Evolutionary conservation across 2,329 filamentous ascomycete species (phyloP).

Genomic region (Aspergillus quadrilineatus): DNA sequence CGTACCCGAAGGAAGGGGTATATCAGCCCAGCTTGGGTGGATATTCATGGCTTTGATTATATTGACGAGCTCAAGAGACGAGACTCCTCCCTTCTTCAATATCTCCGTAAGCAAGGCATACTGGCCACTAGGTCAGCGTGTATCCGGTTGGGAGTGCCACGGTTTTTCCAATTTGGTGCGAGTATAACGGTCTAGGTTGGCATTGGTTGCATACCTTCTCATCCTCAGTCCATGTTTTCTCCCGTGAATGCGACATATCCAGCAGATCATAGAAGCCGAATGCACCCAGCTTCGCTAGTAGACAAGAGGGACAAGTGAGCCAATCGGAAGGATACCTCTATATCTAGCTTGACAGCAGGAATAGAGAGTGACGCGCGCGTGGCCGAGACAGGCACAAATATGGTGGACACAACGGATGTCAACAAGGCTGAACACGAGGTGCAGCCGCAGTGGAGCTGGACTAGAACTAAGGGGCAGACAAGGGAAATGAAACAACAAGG

Average conservation of each 20-base stretch:
- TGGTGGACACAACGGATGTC: conserved; percentile 10
- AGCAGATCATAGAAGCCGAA: conserved; percentile 35
- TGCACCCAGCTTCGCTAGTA: conserved; percentile 12
- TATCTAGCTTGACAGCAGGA: conserved; percentile 15
- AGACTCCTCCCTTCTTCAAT: conserved; percentile 40
- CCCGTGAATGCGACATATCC: conserved; percentile 47
- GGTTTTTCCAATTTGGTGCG: neutral
- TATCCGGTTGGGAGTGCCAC: neutral
- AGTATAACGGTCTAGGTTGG: neutral
- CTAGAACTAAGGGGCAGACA: conserved; percentile 11
- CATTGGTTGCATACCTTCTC: conserved; percentile 40
- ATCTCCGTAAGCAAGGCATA: conserved; percentile 45
- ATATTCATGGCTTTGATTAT: conserved; percentile 41
- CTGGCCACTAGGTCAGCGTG: conserved; percentile 24
- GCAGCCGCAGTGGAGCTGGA: conserved; percentile 10
- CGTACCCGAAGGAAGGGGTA: conserved; percentile 46
- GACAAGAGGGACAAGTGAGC: conserved; percentile 9
- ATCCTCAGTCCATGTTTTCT: conserved; percentile 46
- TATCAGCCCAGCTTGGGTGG: conserved; percentile 40
- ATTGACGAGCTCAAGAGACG: conserved; percentile 38
- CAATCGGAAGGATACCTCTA: conserved; percentile 5
- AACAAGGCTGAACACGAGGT: conserved; percentile 6
- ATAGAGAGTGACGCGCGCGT: conserved; percentile 20
- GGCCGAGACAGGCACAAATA: conserved; percentile 8
- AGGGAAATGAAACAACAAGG: conserved; percentile 15